Percentiles rank a stretch among this genome's conserved stretches.
Conservation (phyloP, 495 filamentous ascomycete species). For the Neurospora tetrasperma region DNA sequence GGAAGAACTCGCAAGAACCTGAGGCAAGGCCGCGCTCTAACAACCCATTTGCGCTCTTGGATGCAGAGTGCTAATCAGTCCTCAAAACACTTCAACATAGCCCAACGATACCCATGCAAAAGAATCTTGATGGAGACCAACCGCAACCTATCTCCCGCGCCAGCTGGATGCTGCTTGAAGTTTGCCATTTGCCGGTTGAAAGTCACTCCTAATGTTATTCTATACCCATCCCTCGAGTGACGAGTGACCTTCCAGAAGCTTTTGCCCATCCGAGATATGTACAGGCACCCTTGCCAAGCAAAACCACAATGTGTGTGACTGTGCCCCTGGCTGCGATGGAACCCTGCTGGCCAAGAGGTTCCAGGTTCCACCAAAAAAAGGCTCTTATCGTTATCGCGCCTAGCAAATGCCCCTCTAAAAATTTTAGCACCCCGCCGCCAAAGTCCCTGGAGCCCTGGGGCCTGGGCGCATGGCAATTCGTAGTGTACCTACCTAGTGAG, state of each 20-base stretch:
- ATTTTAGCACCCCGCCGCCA: constrained; percentile 4
- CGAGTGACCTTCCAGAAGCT: background rate
- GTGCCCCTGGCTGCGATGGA: background rate
- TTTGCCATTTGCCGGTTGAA: background rate
- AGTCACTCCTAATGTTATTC: background rate
- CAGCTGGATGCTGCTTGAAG: background rate
- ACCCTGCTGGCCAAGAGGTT: background rate
- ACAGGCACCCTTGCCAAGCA: background rate
- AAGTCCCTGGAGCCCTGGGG: background rate
- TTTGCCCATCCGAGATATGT: background rate
- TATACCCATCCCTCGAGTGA: background rate
- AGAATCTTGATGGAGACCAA: background rate
- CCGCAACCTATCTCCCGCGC: too few species aligned
- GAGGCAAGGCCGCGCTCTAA: background rate
- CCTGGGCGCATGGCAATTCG: background rate
- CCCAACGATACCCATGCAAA: background rate
- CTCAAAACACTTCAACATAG: background rate
- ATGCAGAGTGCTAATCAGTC: background rate
- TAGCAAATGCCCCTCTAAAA: constrained; percentile 6
- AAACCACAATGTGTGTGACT: background rate
- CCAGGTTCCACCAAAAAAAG: background rate
- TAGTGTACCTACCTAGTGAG: background rate
- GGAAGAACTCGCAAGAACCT: constrained; percentile 1
- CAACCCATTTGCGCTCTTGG: background rate
- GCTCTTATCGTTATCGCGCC: constrained; percentile 7